Evolutionary conservation across 2,329 filamentous ascomycete genomes (phyloP).

Genomic region (Pseudocercospora fuligena): DNA sequence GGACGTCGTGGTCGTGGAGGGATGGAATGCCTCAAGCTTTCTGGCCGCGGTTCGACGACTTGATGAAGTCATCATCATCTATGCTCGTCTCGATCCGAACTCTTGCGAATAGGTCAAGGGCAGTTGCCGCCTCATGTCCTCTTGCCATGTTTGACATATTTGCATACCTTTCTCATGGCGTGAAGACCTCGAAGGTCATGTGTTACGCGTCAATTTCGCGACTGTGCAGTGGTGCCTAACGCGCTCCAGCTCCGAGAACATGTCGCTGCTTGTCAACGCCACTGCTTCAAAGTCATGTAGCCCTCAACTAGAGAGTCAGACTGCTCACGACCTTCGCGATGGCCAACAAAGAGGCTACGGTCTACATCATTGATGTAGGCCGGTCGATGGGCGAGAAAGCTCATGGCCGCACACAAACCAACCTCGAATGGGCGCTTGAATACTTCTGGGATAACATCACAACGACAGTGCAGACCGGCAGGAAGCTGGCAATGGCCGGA

Average conservation of each 20-base stretch:
- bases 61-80: too few relatives aligned
- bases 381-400: conserved; percentile 77
- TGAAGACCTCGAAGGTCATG: background rate
- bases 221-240: conserved; percentile 1
- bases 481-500: conserved; percentile 76
- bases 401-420: conserved; percentile 73
- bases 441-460: conserved; percentile 96
- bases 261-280: conserved; percentile 4
- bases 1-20: too few relatives aligned
- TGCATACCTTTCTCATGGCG: too few relatives aligned
- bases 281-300: conserved; percentile 10
- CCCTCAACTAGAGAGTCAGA: background rate
- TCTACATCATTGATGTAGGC: conserved; percentile 90
- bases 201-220: background rate
- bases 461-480: conserved; percentile 69
- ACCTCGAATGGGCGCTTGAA: conserved; percentile 86
- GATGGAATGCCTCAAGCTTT: too few relatives aligned
- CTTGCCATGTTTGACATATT: too few relatives aligned
- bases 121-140: too few relatives aligned
- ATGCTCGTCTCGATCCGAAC: too few relatives aligned
- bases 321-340: conserved; percentile 54
- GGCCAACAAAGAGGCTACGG: conserved; percentile 89
- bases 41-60: too few relatives aligned
- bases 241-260: background rate
- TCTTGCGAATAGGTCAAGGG: too few relatives aligned